These are phyloP conservation scores for Hypoxylon crocopeplum DNA, from an alignment of 495 filamentous ascomycete species.

Conservation along the genomic window DNA sequence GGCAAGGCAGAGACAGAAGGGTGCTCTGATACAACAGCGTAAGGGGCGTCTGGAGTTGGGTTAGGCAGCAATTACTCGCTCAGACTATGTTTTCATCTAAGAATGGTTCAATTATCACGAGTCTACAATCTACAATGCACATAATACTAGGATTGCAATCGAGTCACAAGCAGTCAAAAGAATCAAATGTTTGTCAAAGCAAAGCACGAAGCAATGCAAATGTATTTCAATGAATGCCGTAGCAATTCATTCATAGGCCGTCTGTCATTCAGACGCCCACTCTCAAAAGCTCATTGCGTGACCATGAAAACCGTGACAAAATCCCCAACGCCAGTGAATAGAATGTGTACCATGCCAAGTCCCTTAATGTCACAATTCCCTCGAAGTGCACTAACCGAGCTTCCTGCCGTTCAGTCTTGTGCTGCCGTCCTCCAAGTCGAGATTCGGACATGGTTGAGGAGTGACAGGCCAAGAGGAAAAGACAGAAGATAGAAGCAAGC, in stretches of 20 bases:
- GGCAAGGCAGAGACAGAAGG: background rate
- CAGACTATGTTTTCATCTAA: too few species aligned
- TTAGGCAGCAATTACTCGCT: too few species aligned
- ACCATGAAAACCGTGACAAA: constrained; percentile 31
- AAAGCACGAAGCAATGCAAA: constrained; percentile 20
- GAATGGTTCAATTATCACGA: too few species aligned
- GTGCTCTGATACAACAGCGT: too few species aligned
- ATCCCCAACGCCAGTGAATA: constrained; percentile 43
- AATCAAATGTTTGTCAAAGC: background rate
- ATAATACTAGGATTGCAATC: background rate
- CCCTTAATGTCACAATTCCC: constrained; percentile 36
- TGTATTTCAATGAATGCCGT: constrained; percentile 33
- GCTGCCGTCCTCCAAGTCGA: too few species aligned
- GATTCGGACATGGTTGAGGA: too few species aligned
- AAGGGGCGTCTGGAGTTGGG: too few species aligned
- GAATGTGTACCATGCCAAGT: constrained; percentile 39
- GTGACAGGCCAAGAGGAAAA: too few species aligned
- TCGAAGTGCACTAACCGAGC: constrained; percentile 1
- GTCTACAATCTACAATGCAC: background rate
- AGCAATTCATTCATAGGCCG: constrained; percentile 16
- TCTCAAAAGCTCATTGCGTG: constrained; percentile 33
- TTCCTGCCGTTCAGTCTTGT: too few species aligned
- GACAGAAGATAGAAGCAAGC: background rate
- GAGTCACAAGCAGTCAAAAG: background rate
- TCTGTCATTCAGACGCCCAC: constrained; percentile 10